Percentiles rank a stretch among this genome's conserved stretches.
These are phyloP conservation scores for Xylariaceae sp. DNA, from an alignment of 2,329 filamentous ascomycete species.

Conservation along the genomic window DNA sequence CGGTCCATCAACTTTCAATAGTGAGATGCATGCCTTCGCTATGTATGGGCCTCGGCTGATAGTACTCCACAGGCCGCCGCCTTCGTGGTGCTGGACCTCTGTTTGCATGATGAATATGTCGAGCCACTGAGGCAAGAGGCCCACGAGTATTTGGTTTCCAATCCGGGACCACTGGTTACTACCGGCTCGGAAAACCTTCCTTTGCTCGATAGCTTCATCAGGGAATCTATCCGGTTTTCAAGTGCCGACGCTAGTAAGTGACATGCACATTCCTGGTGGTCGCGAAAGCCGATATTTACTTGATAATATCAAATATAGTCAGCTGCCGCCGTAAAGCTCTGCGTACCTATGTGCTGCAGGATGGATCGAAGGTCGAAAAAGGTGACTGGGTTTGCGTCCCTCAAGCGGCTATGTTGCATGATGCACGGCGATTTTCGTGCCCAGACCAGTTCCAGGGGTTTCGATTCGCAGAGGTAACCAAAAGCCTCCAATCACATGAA, in stretches of 20 bases:
- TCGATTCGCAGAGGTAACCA: too few relatives aligned
- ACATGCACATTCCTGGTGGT: too few relatives aligned
- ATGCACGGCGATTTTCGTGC: background rate
- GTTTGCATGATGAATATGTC: conserved; percentile 16
- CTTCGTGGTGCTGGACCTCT: conserved; percentile 16
- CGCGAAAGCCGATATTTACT: too few relatives aligned
- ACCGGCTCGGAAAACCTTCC: background rate
- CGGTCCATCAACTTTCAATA: conserved; percentile 25
- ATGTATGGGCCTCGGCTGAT: too few relatives aligned
- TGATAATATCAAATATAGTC: too few relatives aligned
- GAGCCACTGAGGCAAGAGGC: conserved; percentile 6
- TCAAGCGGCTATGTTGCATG: background rate
- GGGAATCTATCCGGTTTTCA: background rate
- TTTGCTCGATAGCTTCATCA: background rate
- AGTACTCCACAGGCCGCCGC: conserved; percentile 11
- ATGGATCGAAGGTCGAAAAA: background rate
- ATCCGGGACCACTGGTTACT: too few relatives aligned
- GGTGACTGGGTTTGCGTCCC: conserved; percentile 1
- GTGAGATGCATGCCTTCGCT: too few relatives aligned
- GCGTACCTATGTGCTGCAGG: background rate
- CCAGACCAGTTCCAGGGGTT: too few relatives aligned
- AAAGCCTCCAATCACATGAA: too few relatives aligned
- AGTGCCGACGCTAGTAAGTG: conserved; percentile 1
- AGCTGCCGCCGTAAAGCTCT: background rate
- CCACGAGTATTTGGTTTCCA: too few relatives aligned